phyloP scores from a whole-genome alignment of 2,329 filamentous ascomycete species.

The Arthrobotrys conoides region DNA sequence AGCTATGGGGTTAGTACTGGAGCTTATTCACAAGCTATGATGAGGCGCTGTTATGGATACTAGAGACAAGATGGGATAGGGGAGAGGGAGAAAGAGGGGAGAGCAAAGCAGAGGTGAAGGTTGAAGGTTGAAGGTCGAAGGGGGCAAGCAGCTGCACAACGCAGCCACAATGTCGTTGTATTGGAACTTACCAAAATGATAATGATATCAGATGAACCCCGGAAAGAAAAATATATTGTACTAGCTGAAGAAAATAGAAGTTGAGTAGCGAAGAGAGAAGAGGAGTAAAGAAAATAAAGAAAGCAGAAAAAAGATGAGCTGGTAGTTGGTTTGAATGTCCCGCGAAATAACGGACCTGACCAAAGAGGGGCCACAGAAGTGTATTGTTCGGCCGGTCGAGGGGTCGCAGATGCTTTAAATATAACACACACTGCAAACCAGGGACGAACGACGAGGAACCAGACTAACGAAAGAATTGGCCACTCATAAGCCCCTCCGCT shows the following conservation, averaged over 20 bases:
- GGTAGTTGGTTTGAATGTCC: slow-evolving; percentile 8
- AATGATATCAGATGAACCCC: neutral
- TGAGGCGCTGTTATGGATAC: neutral
- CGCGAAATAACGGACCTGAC: slow-evolving; percentile 25
- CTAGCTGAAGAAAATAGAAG: neutral
- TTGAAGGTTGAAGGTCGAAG: neutral
- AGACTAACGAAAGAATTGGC: slow-evolving; percentile 11
- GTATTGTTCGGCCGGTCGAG: neutral
- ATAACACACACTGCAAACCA: slow-evolving; percentile 31
- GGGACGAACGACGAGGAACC: slow-evolving; percentile 3
- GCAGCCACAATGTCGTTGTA: neutral
- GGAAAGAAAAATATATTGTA: neutral
- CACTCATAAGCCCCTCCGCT: slow-evolving; percentile 4
- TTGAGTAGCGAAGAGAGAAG: neutral
- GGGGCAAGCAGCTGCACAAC: slow-evolving; percentile 1
- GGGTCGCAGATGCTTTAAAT: slow-evolving; percentile 54
- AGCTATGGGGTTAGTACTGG: neutral
- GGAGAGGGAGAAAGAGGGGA: neutral
- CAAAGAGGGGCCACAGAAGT: slow-evolving; percentile 14
- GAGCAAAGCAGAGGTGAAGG: neutral
- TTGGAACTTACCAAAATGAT: slow-evolving; percentile 7
- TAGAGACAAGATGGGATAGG: neutral
- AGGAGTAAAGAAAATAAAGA: neutral
- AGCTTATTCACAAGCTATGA: neutral
- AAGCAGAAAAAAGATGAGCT: slow-evolving; percentile 18